Conservation (phyloP, 225 moss, liverwort and hornwort species). For the Pseudoscleropodium purum region DNA sequence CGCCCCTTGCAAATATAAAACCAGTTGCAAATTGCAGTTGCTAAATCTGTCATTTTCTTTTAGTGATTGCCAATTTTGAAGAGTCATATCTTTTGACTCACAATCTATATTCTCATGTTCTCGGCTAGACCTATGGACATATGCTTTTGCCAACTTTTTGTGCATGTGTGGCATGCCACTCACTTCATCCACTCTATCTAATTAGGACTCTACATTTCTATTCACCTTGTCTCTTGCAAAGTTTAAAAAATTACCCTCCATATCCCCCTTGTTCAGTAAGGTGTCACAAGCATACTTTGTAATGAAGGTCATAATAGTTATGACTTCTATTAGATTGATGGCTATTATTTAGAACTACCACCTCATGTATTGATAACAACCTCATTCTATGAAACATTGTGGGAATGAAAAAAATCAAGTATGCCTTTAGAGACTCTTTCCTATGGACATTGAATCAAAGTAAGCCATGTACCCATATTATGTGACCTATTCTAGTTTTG, state of each 20-base stretch:
- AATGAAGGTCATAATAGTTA: neutral
- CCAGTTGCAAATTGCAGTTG: no score
- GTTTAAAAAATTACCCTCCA: neutral
- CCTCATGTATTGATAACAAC: neutral
- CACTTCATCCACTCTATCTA: fast-evolving
- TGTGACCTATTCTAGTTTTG: neutral
- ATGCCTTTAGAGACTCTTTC: neutral
- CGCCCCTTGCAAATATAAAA: no score
- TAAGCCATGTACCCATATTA: fast-evolving
- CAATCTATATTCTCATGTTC: fast-evolving
- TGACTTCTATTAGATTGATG: neutral
- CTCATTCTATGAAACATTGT: neutral
- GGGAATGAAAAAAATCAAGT: neutral
- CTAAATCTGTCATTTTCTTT: no score
- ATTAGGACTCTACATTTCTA: neutral
- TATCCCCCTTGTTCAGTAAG: no score
- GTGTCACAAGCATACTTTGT: fast-evolving
- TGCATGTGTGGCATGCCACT: neutral
- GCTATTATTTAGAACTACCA: neutral
- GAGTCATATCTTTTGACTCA: neutral
- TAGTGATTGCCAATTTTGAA: neutral
- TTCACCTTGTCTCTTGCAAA: neutral
- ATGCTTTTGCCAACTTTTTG: neutral
- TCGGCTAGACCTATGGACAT: fast-evolving
- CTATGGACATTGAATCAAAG: neutral